These are phyloP conservation scores for Phytophthora sp. DNA, from an alignment of 352 stramenopile genomes.

Conservation along the genomic window DNA sequence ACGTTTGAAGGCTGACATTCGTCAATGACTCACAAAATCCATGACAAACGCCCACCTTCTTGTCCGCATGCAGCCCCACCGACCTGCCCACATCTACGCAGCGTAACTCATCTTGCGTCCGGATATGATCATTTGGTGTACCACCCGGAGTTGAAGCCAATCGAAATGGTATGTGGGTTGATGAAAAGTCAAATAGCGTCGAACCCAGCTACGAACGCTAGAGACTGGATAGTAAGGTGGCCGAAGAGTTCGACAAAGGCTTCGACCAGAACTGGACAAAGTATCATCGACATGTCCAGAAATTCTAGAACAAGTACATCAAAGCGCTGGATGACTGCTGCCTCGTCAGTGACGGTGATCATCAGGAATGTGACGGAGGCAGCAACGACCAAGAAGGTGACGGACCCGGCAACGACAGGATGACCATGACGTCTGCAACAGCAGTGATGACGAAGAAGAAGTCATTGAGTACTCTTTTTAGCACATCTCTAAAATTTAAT, in stretches of 20 bases:
- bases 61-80: no score
- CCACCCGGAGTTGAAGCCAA: not conserved
- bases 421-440: no score
- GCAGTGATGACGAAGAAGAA: no score
- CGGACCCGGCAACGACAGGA: not conserved
- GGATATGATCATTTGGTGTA: not conserved
- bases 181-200: not conserved
- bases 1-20: conserved; percentile 2
- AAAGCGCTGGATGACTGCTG: not conserved
- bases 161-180: not conserved
- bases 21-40: conserved; percentile 1
- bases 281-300: not conserved
- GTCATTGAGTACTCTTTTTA: no score
- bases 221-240: not conserved
- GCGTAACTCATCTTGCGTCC: no score
- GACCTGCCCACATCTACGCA: no score
- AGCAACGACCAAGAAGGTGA: not conserved
- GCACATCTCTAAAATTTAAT: no score
- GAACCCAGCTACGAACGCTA: not conserved
- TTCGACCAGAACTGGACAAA: not conserved
- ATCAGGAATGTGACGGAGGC: no score
- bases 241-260: not conserved
- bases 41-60: no score
- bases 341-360: not conserved
- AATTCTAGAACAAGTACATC: not conserved